Evolutionary conservation across 2,329 filamentous ascomycete genomes (phyloP), one percentile per base, ranked within the genome.

Genomic region (Hypomyces perniciosus): DNA sequence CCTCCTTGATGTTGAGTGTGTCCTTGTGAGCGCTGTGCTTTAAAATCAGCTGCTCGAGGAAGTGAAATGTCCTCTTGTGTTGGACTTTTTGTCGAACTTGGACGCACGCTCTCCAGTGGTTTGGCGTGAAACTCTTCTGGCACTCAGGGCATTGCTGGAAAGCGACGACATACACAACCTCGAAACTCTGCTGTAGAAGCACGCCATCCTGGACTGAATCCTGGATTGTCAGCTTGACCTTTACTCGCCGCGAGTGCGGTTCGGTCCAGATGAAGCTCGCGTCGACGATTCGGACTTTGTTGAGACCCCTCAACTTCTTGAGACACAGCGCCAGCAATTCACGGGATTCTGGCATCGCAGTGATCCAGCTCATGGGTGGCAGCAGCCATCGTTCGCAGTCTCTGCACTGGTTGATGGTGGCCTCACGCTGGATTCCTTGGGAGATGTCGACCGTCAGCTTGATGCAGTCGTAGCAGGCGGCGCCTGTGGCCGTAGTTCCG

Each of bases 211-310:
- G 78, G 2, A 84, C 80, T 26, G 76, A 70, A 54, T 83, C 80
- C 65, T 97, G 93, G 44, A 97, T 85, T 1, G 93, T 97, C 68
- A 99, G 85, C 75, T 96, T 96, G 68, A 97, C 85, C 72, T 91
- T 95, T 57, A 97, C 80, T 66, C 93, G 79, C 64, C 90, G 80
- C 61, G 91, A 96, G 73, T 99, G 93, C 8, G 93, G 92, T 70
- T 99, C 93, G 1, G 93, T 99, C 93, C 93, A 99, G 65, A 97
- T 88, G 66, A 97, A 99, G 62, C 84, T 88, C 43, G 93, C 93
- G 67, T 99, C 93, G 63, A 96, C 91, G 63, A 99, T 93, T 55
- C 93, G 81, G 59, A 95, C 88, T 74, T 93, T 95, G 67, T 85
- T 83, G 56, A 99, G 73, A 30, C 91, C 91, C 57, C 88, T 79